These are phyloP conservation scores for Paraphaeosphaeria minitans DNA, from an alignment of 2,329 filamentous ascomycete species.

Conservation along the genomic window DNA sequence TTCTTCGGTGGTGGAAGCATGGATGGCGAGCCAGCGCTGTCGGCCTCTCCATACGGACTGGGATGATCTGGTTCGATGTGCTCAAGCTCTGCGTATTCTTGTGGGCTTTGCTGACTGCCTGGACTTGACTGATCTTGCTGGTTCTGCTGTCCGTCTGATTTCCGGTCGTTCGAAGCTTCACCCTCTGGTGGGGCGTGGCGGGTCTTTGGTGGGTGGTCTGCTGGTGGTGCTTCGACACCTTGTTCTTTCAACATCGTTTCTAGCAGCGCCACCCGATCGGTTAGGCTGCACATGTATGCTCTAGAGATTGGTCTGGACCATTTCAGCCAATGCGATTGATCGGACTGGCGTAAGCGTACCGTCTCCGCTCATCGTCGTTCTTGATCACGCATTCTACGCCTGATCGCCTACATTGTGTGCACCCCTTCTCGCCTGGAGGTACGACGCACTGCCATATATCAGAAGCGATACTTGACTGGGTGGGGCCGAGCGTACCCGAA, in stretches of 20 bases:
- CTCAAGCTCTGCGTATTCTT: slow-evolving; percentile 24
- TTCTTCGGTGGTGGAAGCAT: slow-evolving; percentile 48
- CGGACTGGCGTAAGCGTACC: slow-evolving; percentile 44
- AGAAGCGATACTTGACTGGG: slow-evolving; percentile 24
- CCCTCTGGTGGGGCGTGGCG: slow-evolving; percentile 42
- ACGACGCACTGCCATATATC: slow-evolving; percentile 56
- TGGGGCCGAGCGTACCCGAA: slow-evolving; percentile 40
- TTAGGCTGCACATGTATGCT: slow-evolving; percentile 63
- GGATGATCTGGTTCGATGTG: slow-evolving; percentile 30
- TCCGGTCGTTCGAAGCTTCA: slow-evolving; percentile 31
- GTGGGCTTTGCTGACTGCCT: slow-evolving; percentile 36
- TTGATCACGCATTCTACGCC: slow-evolving; percentile 61
- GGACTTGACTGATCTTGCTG: slow-evolving; percentile 37
- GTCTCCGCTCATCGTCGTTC: slow-evolving; percentile 62
- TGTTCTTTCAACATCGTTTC: slow-evolving; percentile 59
- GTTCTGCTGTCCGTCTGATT: slow-evolving; percentile 21
- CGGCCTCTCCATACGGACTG: slow-evolving; percentile 32
- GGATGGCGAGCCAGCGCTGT: slow-evolving; percentile 37
- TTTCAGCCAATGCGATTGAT: not conserved
- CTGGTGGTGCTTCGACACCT: slow-evolving; percentile 57
- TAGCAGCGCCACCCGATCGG: slow-evolving; percentile 59
- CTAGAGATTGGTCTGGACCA: slow-evolving; percentile 59
- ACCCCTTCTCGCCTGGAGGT: slow-evolving; percentile 57
- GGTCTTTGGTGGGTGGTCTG: slow-evolving; percentile 60
- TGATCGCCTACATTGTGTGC: slow-evolving; percentile 59